phyloP scores from a whole-genome alignment of 805 yeast genomes.

The Monosporozyma servazzii region DNA sequence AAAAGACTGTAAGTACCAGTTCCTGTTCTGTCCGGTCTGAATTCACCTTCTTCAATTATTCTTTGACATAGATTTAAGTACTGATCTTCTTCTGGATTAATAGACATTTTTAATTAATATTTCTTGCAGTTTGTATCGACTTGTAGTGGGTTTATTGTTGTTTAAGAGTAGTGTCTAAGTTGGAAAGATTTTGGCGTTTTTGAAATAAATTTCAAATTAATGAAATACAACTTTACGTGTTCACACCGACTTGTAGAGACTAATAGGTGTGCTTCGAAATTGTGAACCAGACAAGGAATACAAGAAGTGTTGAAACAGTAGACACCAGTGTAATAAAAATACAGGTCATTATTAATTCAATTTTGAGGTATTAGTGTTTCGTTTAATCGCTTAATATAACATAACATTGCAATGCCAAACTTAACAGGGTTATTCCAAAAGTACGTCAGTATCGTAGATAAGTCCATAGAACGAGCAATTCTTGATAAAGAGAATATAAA shows the following conservation, averaged over 20 bases:
- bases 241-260: neutral
- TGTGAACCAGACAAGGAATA: neutral
- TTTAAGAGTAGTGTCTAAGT: neutral
- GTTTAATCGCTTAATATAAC: neutral
- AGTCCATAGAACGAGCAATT: neutral
- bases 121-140: neutral
- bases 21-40: constrained; percentile 93
- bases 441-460: constrained; percentile 22
- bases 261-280: neutral
- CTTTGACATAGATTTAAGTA: constrained; percentile 73
- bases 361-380: no score
- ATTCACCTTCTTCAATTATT: constrained; percentile 78
- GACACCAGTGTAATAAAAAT: no score
- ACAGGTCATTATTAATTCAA: no score
- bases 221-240: neutral
- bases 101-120: neutral
- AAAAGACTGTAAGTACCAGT: constrained; percentile 88
- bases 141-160: neutral
- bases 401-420: constrained; percentile 19
- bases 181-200: neutral
- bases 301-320: neutral
- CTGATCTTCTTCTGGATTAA: constrained; percentile 58
- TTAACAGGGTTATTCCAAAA: constrained; percentile 23
- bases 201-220: neutral
- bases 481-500: neutral